These are phyloP conservation scores for Daldinia vernicosa DNA, from an alignment of 495 filamentous ascomycete species.

Conservation along the genomic window DNA sequence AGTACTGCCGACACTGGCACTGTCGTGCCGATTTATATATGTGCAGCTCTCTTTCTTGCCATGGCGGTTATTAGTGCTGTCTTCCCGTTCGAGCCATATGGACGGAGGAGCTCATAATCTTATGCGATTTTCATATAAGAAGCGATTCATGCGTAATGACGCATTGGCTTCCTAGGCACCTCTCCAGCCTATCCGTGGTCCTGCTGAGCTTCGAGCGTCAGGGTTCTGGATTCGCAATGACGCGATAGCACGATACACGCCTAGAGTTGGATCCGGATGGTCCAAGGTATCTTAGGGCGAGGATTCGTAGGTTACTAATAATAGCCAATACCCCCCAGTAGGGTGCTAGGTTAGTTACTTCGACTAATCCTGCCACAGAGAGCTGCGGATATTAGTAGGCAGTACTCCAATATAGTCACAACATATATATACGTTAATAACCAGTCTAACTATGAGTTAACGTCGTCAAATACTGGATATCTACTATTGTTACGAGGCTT, in stretches of 20 bases:
- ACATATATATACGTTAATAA: neutral
- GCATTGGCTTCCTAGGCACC: neutral
- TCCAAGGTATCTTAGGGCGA: neutral
- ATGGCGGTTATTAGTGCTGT: slow-evolving; percentile 67
- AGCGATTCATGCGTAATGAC: neutral
- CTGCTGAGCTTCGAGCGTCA: neutral
- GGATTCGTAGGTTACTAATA: neutral
- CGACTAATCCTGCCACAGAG: neutral
- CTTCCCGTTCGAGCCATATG: slow-evolving; percentile 80
- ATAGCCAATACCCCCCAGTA: neutral
- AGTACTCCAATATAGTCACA: neutral
- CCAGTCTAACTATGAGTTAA: neutral
- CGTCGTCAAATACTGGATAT: neutral
- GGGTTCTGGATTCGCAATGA: neutral
- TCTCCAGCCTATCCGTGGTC: no score
- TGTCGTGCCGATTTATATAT: slow-evolving; percentile 72
- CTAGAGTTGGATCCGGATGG: neutral
- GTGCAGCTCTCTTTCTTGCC: slow-evolving; percentile 69
- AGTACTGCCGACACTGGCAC: slow-evolving; percentile 67
- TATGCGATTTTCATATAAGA: neutral
- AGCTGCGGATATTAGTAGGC: neutral
- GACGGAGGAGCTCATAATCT: slow-evolving; percentile 67
- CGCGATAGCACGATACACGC: neutral
- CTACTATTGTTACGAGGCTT: neutral
- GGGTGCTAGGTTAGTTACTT: neutral